Percentiles rank a stretch among this genome's conserved stretches.
phyloP scores from a whole-genome alignment of 2,329 filamentous ascomycete genomes.

The Diplodia intermedia region DNA sequence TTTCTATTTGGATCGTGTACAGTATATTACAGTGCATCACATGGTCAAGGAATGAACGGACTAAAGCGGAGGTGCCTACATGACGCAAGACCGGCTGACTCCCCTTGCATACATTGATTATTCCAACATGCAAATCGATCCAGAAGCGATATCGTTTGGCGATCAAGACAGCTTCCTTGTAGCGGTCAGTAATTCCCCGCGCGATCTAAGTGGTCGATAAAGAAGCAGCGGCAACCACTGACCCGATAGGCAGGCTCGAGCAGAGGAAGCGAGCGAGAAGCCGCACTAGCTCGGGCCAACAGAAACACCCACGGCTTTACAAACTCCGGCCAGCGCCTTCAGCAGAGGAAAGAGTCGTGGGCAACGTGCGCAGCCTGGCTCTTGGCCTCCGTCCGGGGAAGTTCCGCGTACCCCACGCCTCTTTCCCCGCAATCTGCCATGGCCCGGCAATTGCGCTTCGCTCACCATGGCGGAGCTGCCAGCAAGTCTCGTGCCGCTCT shows the following conservation, averaged over 20 bases:
- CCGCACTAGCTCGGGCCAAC: background rate
- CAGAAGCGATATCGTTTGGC: background rate
- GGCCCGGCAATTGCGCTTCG: background rate
- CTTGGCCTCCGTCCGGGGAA: constrained; percentile 1
- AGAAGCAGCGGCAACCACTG: background rate
- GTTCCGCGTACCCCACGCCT: constrained; percentile 8
- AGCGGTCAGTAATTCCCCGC: background rate
- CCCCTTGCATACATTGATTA: background rate
- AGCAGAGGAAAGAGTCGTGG: background rate
- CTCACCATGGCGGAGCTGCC: background rate
- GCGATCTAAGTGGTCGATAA: background rate
- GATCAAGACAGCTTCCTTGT: background rate
- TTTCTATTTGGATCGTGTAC: background rate
- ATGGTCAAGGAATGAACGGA: background rate
- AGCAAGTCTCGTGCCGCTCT: constrained; percentile 1
- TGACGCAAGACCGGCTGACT: background rate
- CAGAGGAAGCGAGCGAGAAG: background rate
- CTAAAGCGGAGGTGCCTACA: background rate
- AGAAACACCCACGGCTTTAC: background rate
- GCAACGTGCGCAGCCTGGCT: background rate
- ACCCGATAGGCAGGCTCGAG: constrained; percentile 5
- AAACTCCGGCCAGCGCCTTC: too few relatives aligned
- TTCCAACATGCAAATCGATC: background rate
- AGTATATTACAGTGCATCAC: background rate
- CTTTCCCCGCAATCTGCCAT: constrained; percentile 18